Base-by-base conservation (phyloP, 2,329 filamentous ascomycete species). In the Paraconiothyrium sp. region DNA sequence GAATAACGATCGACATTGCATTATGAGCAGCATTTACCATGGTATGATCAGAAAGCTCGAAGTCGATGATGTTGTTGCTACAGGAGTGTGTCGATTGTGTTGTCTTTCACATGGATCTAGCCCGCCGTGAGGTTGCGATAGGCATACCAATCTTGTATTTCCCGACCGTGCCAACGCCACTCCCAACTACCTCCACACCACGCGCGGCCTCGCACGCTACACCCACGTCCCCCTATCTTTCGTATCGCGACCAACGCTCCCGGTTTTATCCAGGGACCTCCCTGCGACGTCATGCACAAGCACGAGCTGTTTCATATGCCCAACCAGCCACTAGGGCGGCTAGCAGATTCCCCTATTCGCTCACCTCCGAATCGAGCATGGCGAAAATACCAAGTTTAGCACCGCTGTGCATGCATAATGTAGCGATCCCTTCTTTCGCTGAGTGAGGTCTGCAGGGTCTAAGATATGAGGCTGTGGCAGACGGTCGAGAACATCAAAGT, bases 371-470 rank as follows among this genome's bases (percentile, higher is more conserved):
- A 34, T 20, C 48, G 20, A 34, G 48, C 32, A 51, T 35, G 32
- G 48, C 30, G 27, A 46, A 6, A 46, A 20, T 22, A 14, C 46
- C 46, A 32, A 16, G 14, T 48, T 48, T 48, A 48, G 46, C 13
- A 11, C 30, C 27, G n/a, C 16, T 16, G 16, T n/a, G 39, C 48
- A n/a, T 51, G 48, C 48, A 51, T 51, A 32, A 51, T 51, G 32
- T 34, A 41, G 32, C 48, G 16, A 22, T 48, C 48, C 48, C 43
- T 46, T 46, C 43, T 20, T 51, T 51, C 20, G 2, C n/a, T 32
- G 14, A 22, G 32, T 32, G 48, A 9, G 20, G n/a, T 46, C 20
- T 10, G 43, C 43, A 46, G 48, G 48, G 48, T 37, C 16, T n/a
- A 35, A 16, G 14, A 20, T 20, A 20, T 46, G 43, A 46, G 20